These are phyloP conservation scores for Pyrenula aspistea DNA, from an alignment of 495 filamentous ascomycete species.

Conservation along the genomic window DNA sequence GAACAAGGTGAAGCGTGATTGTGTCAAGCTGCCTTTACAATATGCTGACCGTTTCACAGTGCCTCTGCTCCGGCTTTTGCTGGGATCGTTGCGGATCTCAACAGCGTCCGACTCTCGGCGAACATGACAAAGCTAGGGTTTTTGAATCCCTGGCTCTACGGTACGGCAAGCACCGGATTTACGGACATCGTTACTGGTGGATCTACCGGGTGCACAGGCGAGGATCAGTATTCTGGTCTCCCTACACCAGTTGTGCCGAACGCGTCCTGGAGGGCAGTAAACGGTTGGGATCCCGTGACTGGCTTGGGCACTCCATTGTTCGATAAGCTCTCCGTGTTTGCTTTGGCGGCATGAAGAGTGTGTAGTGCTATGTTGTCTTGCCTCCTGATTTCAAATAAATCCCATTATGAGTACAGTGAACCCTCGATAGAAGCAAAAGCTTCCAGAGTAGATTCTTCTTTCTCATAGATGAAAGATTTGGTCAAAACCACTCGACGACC, in stretches of 20 bases:
- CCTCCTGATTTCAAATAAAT: too few species aligned
- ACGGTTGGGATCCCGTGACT: constrained; percentile 35
- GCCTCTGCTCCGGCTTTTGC: constrained; percentile 42
- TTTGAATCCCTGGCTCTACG: constrained; percentile 55
- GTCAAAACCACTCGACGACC: too few species aligned
- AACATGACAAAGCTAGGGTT: constrained; percentile 44
- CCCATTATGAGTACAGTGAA: too few species aligned
- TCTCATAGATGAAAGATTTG: too few species aligned
- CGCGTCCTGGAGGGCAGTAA: constrained; percentile 49
- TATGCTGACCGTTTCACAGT: constrained; percentile 14
- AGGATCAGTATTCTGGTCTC: constrained; percentile 7
- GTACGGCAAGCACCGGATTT: constrained; percentile 27
- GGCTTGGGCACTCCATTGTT: constrained; percentile 22
- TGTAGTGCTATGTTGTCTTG: too few species aligned
- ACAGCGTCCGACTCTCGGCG: constrained; percentile 38
- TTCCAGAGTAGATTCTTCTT: too few species aligned
- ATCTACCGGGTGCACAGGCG: constrained; percentile 39
- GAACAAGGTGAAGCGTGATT: constrained; percentile 25
- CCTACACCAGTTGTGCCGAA: constrained; percentile 26
- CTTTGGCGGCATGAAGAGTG: constrained; percentile 1
- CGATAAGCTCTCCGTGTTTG: constrained; percentile 12
- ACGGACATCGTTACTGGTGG: constrained; percentile 46
- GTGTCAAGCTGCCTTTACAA: neutral
- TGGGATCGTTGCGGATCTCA: constrained; percentile 41
- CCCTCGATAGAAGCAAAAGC: too few species aligned